A percentile compares a stretch with the other conserved stretches of the same genome.
phyloP scores from a whole-genome alignment of 768 basidiomycete genomes.

The Trichaptum fuscoviolaceum region DNA sequence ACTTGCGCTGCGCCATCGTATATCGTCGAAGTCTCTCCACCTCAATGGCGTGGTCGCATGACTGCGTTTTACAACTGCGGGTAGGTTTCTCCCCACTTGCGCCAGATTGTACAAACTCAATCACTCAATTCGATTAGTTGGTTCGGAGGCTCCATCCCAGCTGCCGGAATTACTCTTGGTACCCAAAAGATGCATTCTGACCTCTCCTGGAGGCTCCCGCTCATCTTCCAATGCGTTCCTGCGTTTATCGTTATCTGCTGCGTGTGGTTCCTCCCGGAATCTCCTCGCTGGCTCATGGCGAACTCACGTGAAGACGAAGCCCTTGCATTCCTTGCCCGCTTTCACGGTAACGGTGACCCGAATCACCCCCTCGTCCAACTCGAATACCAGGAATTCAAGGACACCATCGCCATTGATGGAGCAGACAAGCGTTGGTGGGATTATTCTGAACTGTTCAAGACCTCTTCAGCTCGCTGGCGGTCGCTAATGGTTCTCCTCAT shows the following conservation, averaged over 20 bases:
- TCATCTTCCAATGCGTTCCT: slow-evolving; percentile 48
- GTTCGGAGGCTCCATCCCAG: slow-evolving; percentile 15
- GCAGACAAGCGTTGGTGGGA: slow-evolving; percentile 56
- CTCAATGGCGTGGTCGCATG: slow-evolving; percentile 50
- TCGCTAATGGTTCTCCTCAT: slow-evolving; percentile 46
- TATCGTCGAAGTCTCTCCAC: slow-evolving; percentile 55
- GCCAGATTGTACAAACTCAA: not conserved
- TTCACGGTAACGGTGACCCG: slow-evolving; percentile 47
- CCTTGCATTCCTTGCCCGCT: slow-evolving; percentile 40
- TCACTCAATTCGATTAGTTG: slow-evolving; percentile 4
- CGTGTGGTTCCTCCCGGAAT: slow-evolving; percentile 33
- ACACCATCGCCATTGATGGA: slow-evolving; percentile 42
- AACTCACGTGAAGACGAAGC: slow-evolving; percentile 46
- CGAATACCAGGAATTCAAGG: slow-evolving; percentile 49
- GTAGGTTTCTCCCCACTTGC: not conserved
- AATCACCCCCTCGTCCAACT: slow-evolving; percentile 46
- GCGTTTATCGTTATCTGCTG: slow-evolving; percentile 29
- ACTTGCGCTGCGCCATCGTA: slow-evolving; percentile 33
- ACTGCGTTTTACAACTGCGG: slow-evolving; percentile 41
- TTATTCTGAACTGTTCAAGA: slow-evolving; percentile 45
- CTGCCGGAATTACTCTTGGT: slow-evolving; percentile 18
- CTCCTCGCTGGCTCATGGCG: slow-evolving; percentile 50
- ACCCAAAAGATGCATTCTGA: slow-evolving; percentile 29
- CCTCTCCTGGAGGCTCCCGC: slow-evolving; percentile 46
- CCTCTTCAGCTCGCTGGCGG: slow-evolving; percentile 40